Conservation (phyloP, 2,329 filamentous ascomycete species). For the Colletotrichum trifolii region DNA sequence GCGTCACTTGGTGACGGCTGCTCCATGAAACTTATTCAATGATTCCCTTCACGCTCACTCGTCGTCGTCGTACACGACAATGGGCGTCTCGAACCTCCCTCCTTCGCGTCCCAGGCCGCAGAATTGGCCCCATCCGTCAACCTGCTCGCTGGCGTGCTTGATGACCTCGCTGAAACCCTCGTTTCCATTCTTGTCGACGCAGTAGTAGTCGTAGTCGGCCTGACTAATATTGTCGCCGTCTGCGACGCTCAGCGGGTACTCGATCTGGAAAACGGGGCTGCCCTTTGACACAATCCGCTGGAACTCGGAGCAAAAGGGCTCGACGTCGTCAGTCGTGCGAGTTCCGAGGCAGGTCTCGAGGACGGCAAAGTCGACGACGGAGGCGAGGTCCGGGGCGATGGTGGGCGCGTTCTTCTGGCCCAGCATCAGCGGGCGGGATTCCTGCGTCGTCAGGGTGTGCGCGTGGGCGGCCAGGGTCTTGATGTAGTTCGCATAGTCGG, state of each 20-base stretch:
- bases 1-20: too few species aligned
- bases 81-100: conserved; percentile 41
- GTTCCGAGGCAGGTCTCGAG: conserved; percentile 47
- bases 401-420: conserved; percentile 49
- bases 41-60: neutral
- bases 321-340: conserved; percentile 38
- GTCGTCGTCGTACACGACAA: conserved; percentile 24
- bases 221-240: conserved; percentile 40
- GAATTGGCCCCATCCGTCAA: conserved; percentile 48
- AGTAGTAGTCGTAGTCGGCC: conserved; percentile 43
- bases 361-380: conserved; percentile 47
- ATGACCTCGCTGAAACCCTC: conserved; percentile 46
- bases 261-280: conserved; percentile 49
- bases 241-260: conserved; percentile 45
- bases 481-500: conserved; percentile 46
- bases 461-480: conserved; percentile 44
- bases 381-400: conserved; percentile 41
- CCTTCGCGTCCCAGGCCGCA: conserved; percentile 38
- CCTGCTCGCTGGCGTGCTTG: conserved; percentile 46
- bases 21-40: too few species aligned
- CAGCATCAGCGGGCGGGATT: conserved; percentile 41
- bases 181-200: conserved; percentile 41
- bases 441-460: conserved; percentile 42
- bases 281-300: conserved; percentile 43
- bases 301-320: conserved; percentile 45